phyloP scores from a whole-genome alignment of 768 basidiomycete species.

The Amanita inopinata region DNA sequence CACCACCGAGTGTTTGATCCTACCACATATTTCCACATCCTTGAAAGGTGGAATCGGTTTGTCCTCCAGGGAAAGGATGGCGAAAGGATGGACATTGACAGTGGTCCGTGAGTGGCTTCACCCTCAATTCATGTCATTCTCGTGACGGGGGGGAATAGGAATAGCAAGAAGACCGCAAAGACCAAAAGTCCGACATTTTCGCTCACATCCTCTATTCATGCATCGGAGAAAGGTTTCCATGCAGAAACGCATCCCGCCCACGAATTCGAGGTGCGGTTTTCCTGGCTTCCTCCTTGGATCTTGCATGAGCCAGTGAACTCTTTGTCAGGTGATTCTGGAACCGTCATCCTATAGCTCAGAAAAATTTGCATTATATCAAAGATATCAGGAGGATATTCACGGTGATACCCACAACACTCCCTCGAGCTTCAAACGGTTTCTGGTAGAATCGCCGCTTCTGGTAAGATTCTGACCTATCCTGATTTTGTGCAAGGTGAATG shows the following conservation, averaged over 20 bases:
- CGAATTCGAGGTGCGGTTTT: slow-evolving; percentile 45
- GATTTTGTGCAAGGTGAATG: neutral
- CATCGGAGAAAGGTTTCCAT: slow-evolving; percentile 35
- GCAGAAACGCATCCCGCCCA: slow-evolving; percentile 28
- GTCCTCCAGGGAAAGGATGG: slow-evolving; percentile 36
- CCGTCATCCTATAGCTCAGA: slow-evolving; percentile 68
- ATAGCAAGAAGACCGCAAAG: slow-evolving; percentile 14
- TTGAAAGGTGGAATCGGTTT: slow-evolving; percentile 62
- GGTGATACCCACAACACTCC: slow-evolving; percentile 46
- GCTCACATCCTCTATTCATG: slow-evolving; percentile 42
- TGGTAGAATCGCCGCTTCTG: slow-evolving; percentile 68
- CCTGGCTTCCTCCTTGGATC: neutral
- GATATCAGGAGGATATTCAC: slow-evolving; percentile 77
- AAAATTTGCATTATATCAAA: slow-evolving; percentile 68
- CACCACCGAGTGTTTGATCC: neutral
- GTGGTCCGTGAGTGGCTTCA: slow-evolving; percentile 11
- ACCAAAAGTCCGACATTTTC: slow-evolving; percentile 26
- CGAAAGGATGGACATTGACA: slow-evolving; percentile 20
- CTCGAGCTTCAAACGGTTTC: slow-evolving; percentile 56
- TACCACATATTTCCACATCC: slow-evolving; percentile 1
- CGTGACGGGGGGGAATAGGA: neutral
- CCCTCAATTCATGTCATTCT: neutral
- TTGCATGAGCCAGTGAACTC: neutral
- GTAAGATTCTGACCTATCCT: slow-evolving; percentile 29
- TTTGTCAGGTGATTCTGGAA: slow-evolving; percentile 58